Conservation (phyloP, 805 yeast genomes). For the Yarrowia sp. region DNA sequence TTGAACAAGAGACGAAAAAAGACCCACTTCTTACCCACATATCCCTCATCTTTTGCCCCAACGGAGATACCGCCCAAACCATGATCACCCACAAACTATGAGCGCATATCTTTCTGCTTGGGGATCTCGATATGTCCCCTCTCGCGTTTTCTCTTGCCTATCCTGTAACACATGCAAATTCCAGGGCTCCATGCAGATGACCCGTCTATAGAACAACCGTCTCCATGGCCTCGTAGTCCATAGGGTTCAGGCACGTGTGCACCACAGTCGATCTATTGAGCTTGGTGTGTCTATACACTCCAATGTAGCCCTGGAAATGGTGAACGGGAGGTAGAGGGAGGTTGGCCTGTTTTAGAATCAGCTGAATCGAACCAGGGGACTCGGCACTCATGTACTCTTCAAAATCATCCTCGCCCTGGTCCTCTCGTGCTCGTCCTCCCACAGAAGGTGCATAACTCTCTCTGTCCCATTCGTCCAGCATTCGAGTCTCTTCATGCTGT, state of each 20-base stretch:
- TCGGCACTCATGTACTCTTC: constrained; percentile 14
- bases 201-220: constrained; percentile 1
- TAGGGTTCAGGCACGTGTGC: constrained; percentile 24
- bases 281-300: constrained; percentile 34
- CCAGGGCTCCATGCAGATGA: not conserved
- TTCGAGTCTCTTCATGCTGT: constrained; percentile 11
- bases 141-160: constrained; percentile 3
- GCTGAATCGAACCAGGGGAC: constrained; percentile 26
- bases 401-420: not conserved
- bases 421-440: constrained; percentile 14
- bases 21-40: not conserved
- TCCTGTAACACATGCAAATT: constrained; percentile 4
- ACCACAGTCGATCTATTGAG: constrained; percentile 25
- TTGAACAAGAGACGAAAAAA: not conserved
- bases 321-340: constrained; percentile 23
- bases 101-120: not conserved
- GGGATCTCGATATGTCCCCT: not conserved
- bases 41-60: too few species aligned
- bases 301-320: constrained; percentile 36
- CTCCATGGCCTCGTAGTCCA: constrained; percentile 19
- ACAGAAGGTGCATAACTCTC: constrained; percentile 31
- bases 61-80: not conserved
- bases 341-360: not conserved
- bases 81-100: constrained; percentile 3
- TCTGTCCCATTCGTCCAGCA: constrained; percentile 32